A percentile compares a stretch with the other conserved stretches of the same genome.
phyloP scores from a whole-genome alignment of 2,329 filamentous ascomycete species.

The Shiraia sp. region DNA sequence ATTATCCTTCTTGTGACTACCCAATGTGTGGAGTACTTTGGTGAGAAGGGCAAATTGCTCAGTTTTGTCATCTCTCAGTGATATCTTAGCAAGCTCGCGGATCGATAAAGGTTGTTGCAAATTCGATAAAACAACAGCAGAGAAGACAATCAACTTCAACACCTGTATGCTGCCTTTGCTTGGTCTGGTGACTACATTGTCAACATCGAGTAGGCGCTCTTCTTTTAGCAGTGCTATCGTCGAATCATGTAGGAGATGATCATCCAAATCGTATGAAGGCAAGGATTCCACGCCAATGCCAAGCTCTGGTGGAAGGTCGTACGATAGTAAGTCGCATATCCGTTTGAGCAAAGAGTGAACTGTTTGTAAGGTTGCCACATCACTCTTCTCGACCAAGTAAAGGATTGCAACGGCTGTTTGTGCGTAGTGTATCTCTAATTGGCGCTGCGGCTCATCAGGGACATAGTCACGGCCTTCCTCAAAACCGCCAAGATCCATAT shows the following conservation, averaged over 20 bases:
- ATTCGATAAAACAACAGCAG: slow-evolving; percentile 48
- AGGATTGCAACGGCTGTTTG: slow-evolving; percentile 69
- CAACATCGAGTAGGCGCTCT: slow-evolving; percentile 57
- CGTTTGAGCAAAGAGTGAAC: slow-evolving; percentile 65
- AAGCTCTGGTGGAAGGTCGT: slow-evolving; percentile 59
- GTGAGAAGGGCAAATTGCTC: slow-evolving; percentile 66
- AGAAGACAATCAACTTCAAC: slow-evolving; percentile 64
- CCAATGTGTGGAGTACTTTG: slow-evolving; percentile 62
- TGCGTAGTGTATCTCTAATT: slow-evolving; percentile 67
- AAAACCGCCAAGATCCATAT: slow-evolving; percentile 69
- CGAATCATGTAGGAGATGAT: slow-evolving; percentile 36
- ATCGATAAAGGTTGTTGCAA: slow-evolving; percentile 49
- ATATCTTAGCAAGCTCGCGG: slow-evolving; percentile 59
- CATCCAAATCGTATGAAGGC: slow-evolving; percentile 47
- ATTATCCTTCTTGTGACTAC: slow-evolving; percentile 63
- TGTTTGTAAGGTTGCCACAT: slow-evolving; percentile 60
- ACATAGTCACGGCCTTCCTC: slow-evolving; percentile 58
- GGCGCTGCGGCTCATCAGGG: slow-evolving; percentile 62
- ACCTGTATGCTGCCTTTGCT: slow-evolving; percentile 60
- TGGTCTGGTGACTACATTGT: slow-evolving; percentile 69
- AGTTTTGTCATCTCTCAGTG: slow-evolving; percentile 63
- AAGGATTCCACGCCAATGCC: slow-evolving; percentile 47
- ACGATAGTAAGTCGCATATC: slow-evolving; percentile 63
- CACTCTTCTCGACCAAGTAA: slow-evolving; percentile 67
- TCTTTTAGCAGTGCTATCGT: slow-evolving; percentile 44